phyloP scores from a whole-genome alignment of 352 stramenopile species.

The Vaucheria bursata region DNA sequence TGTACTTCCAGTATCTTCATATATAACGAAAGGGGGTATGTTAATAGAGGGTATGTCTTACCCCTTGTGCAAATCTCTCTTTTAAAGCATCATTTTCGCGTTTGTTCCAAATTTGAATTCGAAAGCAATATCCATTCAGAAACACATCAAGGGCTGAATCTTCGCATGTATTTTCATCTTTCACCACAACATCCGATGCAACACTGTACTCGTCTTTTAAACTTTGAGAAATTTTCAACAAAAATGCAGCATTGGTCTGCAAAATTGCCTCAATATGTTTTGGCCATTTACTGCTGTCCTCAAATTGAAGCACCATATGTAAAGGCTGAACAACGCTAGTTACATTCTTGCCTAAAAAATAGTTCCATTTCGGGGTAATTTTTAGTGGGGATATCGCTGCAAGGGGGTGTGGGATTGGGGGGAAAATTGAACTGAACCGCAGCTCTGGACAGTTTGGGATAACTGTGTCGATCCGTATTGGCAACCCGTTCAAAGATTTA shows the following conservation, averaged over 20 bases:
- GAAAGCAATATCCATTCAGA: slow-evolving; percentile 37
- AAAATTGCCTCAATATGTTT: slow-evolving; percentile 25
- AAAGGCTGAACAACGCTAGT: slow-evolving; percentile 4
- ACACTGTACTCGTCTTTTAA: slow-evolving; percentile 15
- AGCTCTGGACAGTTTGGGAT: slow-evolving; percentile 65
- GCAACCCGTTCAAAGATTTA: slow-evolving; percentile 47
- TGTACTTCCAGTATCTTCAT: no score
- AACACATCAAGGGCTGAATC: slow-evolving; percentile 16
- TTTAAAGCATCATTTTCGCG: slow-evolving; percentile 13
- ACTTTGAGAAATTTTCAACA: slow-evolving; percentile 36
- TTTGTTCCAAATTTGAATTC: slow-evolving; percentile 18
- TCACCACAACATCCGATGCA: background rate
- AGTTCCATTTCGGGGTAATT: no score
- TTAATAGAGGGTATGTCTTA: background rate
- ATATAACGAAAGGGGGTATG: background rate
- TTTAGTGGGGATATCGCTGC: no score
- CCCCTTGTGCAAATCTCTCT: slow-evolving; percentile 9
- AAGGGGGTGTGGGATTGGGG: slow-evolving; percentile 67
- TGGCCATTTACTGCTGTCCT: slow-evolving; percentile 34
- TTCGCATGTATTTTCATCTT: background rate
- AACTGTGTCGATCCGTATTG: slow-evolving; percentile 60
- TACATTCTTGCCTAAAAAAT: no score
- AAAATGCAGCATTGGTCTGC: slow-evolving; percentile 23
- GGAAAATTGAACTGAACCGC: slow-evolving; percentile 71
- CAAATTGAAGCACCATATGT: slow-evolving; percentile 25